These are phyloP conservation scores for Sphagnum fallax DNA, from an alignment of 228 moss, liverwort and hornwort species.

Conservation along the genomic window DNA sequence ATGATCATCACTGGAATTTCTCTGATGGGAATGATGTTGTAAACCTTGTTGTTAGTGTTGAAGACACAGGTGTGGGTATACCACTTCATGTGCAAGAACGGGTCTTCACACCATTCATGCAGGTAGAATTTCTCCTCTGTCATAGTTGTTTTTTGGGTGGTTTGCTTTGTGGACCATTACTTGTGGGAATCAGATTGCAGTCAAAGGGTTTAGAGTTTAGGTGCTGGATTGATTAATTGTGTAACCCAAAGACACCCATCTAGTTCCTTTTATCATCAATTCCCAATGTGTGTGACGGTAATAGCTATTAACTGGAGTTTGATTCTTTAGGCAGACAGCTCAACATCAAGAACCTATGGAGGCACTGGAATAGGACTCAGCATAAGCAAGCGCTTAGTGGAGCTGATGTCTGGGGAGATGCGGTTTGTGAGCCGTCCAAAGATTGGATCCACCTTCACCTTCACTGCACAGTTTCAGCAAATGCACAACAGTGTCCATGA, in stretches of 20 bases:
- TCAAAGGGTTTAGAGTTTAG: too few species aligned
- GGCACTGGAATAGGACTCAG: conserved; percentile 70
- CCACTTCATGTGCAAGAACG: conserved; percentile 58
- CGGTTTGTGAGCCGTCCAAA: conserved; percentile 45
- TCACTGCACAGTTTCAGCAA: conserved; percentile 43
- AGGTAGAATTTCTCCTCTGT: conserved; percentile 14
- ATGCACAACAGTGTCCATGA: conserved; percentile 47
- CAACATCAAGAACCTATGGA: conserved; percentile 66
- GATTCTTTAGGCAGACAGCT: conserved; percentile 47
- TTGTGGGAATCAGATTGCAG: too few species aligned
- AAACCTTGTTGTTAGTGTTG: conserved; percentile 58
- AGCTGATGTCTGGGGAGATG: conserved; percentile 65
- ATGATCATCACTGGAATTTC: conserved; percentile 31
- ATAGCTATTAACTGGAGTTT: not conserved
- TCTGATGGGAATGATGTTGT: conserved; percentile 48
- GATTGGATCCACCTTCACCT: conserved; percentile 57
- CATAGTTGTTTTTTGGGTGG: too few species aligned
- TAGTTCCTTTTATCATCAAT: too few species aligned
- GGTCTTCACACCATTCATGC: conserved; percentile 68
- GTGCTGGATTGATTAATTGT: too few species aligned
- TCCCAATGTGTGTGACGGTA: too few species aligned
- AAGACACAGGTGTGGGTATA: conserved; percentile 68
- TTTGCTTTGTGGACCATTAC: too few species aligned
- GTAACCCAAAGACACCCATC: too few species aligned
- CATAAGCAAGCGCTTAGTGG: conserved; percentile 57